Evolutionary conservation across 129 eudicot species (phyloP), one percentile per base, ranked within the genome.

Genomic region (Helichrysum umbraculigerum): DNA sequence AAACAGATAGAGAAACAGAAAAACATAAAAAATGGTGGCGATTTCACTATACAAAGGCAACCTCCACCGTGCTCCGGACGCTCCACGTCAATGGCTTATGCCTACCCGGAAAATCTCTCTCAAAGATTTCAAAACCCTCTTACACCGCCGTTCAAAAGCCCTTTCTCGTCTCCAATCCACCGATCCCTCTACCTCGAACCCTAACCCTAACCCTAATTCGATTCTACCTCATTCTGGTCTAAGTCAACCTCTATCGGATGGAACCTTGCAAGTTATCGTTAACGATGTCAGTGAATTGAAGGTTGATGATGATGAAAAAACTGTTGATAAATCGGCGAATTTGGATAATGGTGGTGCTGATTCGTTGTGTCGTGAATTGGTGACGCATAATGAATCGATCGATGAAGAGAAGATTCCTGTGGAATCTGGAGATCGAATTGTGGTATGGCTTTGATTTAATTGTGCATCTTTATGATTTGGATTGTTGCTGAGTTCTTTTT

Each of bases 31-130:
- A 69, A 93, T 93, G 98, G 98, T 93, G 68, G 98, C 98, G 39
- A 85, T 88, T 44, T 88, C 95, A 4, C 63, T 93, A 33, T 93
- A 93, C 87, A 85, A 81, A 82, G 98, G 98, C 12, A 90, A 90
- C 76, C 89, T 93, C 57, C 98, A 93, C 88, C 85, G 86, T 22
- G 87, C 83, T 5, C 83, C 92, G 21, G 89, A 90, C 64, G 83
- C 83, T 1, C 91, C 92, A 1, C 95, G 87, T 8, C 83, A 85
- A 82, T 93, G 97, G 98, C 74, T 85, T 1, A 68, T 76, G 83
- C 96, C 98, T 17, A 52, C 81, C 28, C 93, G 86, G 1, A 82
- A 30, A 60, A 87, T 93, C 75, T 82, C 96, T 17, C 79, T 68
- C 51, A 91, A 88, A 34, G 90, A 88, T 71, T 93, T 93, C 87